Evolutionary conservation across 768 basidiomycete genomes (phyloP).

Genomic region (Ramaria sp.): DNA sequence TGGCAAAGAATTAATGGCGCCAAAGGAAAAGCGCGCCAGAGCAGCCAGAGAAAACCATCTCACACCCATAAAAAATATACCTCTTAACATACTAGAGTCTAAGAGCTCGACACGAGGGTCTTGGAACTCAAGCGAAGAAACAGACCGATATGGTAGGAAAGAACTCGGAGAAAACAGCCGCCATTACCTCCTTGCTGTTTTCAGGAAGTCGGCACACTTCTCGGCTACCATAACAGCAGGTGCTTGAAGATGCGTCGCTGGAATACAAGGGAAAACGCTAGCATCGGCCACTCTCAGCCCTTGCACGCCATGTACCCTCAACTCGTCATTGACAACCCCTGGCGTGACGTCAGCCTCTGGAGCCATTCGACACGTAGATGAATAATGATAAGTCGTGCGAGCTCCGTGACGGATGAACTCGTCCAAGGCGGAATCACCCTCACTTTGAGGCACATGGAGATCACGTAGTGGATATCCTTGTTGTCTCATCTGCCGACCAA

Average conservation of each 20-base stretch:
- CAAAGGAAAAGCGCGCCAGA: too few species aligned
- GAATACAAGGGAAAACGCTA: conserved; percentile 21
- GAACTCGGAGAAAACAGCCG: too few species aligned
- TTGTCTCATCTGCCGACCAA: conserved; percentile 17
- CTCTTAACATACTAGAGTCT: too few species aligned
- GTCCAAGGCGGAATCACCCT: conserved; percentile 23
- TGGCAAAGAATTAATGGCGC: too few species aligned
- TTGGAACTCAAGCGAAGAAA: too few species aligned
- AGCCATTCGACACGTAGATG: conserved; percentile 30
- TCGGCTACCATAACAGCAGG: conserved; percentile 19
- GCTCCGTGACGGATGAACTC: conserved; percentile 17
- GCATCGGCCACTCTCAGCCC: conserved; percentile 31
- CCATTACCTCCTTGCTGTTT: too few species aligned
- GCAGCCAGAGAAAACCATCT: too few species aligned
- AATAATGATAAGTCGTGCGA: conserved; percentile 26
- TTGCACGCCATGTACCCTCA: conserved; percentile 34
- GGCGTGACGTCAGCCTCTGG: conserved; percentile 2
- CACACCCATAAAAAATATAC: too few species aligned
- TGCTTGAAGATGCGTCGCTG: conserved; percentile 24
- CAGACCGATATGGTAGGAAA: too few species aligned
- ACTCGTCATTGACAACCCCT: conserved; percentile 35
- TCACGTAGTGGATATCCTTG: conserved; percentile 19
- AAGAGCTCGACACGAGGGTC: too few species aligned
- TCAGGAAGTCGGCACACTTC: too few species aligned
- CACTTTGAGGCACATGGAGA: conserved; percentile 17